Conservation (phyloP, 805 yeast genomes). For the Pichia membranifaciens region DNA sequence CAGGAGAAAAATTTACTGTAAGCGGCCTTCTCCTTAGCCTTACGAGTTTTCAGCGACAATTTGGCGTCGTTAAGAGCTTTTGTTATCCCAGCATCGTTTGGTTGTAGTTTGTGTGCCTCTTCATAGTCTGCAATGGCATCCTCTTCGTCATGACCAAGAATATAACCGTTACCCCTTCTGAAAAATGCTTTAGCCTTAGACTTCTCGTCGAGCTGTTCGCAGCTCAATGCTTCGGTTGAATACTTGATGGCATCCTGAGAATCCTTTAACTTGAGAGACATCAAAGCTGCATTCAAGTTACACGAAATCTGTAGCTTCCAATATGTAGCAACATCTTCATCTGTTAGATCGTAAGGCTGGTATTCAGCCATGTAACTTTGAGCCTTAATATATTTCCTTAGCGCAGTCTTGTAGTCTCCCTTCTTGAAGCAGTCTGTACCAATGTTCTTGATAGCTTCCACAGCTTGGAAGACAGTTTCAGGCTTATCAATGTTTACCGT, state of each 20-base stretch:
- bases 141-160: conserved; percentile 59
- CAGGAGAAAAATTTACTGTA: conserved; percentile 57
- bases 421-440: conserved; percentile 74
- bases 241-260: conserved; percentile 50
- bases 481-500: conserved; percentile 53
- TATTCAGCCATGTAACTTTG: conserved; percentile 62
- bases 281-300: conserved; percentile 68
- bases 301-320: conserved; percentile 56
- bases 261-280: conserved; percentile 58
- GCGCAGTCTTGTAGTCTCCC: conserved; percentile 51
- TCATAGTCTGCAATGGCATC: conserved; percentile 62
- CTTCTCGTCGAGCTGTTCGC: conserved; percentile 52
- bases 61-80: conserved; percentile 61
- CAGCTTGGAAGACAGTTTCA: conserved; percentile 63
- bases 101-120: conserved; percentile 57
- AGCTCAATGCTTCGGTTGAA: conserved; percentile 61
- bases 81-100: conserved; percentile 65
- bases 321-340: conserved; percentile 45
- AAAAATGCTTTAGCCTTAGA: conserved; percentile 80
- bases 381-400: conserved; percentile 69
- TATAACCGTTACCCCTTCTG: conserved; percentile 76
- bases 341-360: conserved; percentile 62
- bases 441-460: conserved; percentile 59
- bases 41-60: conserved; percentile 43
- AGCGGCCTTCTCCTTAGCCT: conserved; percentile 67